Evolutionary conservation across 176 grass and related monocot genomes (phyloP).

Genomic region (Urochloa ruziziensis): DNA sequence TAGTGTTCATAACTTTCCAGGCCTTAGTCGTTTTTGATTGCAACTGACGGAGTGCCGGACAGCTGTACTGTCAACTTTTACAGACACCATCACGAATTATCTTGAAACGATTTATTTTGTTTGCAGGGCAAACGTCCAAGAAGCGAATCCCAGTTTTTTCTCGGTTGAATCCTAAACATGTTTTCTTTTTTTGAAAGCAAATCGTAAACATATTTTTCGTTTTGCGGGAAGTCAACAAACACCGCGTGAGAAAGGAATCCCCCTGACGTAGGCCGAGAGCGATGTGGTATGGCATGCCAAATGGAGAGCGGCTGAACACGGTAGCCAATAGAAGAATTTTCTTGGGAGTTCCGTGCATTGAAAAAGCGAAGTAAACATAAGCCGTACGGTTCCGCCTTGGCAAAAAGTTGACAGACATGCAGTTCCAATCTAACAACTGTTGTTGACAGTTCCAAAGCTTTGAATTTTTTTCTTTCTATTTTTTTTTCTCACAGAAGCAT

Average conservation of each 20-base stretch:
- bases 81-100: background rate
- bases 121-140: background rate
- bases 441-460: conserved; percentile 20
- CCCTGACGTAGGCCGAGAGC: background rate
- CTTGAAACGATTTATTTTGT: background rate
- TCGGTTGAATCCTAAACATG: conserved; percentile 1
- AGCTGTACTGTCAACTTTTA: background rate
- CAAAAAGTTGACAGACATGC: conserved; percentile 8
- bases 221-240: conserved; percentile 3
- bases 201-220: no score
- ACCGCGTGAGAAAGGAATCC: background rate
- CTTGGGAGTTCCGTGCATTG: conserved; percentile 14
- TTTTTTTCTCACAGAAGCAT: background rate
- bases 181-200: no score
- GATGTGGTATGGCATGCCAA: background rate
- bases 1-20: background rate
- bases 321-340: background rate
- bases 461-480: background rate
- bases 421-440: conserved; percentile 2
- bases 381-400: background rate
- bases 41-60: background rate
- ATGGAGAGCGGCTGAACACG: background rate
- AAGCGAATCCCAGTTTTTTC: background rate
- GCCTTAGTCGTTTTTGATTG: background rate
- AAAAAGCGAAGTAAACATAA: background rate